Conservation (phyloP, 306 rosid species). For the Quillaja saponaria region DNA sequence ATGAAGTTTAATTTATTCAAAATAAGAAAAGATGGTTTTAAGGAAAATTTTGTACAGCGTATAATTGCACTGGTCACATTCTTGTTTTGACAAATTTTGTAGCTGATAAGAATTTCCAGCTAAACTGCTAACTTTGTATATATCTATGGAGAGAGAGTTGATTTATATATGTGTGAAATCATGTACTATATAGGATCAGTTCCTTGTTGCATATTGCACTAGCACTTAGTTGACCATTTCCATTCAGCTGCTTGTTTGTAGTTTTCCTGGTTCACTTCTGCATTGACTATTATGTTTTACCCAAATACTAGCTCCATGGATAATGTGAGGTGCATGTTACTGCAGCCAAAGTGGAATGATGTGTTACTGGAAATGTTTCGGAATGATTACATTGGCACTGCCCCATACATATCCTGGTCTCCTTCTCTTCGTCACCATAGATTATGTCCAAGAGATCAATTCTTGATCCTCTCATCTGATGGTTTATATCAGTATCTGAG, state of each 20-base stretch:
- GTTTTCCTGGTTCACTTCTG: conserved; percentile 25
- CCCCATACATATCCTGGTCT: conserved; percentile 85
- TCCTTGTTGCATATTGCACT: conserved; percentile 13
- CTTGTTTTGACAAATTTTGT: too few species aligned
- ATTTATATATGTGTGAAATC: too few species aligned
- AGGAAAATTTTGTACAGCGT: too few species aligned
- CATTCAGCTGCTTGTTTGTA: conserved; percentile 18
- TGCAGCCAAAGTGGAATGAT: conserved; percentile 93
- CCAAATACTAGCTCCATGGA: conserved; percentile 25
- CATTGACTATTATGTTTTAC: conserved; percentile 13
- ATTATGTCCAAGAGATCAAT: conserved; percentile 83
- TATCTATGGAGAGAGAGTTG: too few species aligned
- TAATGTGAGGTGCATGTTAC: conserved; percentile 34
- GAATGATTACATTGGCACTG: conserved; percentile 87
- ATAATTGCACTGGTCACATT: too few species aligned
- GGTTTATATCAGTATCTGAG: conserved; percentile 92
- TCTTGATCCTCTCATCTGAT: conserved; percentile 93
- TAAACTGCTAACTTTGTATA: too few species aligned
- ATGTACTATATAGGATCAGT: too few species aligned
- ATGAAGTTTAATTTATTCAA: too few species aligned
- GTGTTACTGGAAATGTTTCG: conserved; percentile 93
- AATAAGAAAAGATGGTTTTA: too few species aligned
- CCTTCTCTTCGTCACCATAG: conserved; percentile 93
- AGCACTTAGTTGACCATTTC: not conserved
- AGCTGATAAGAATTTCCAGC: too few species aligned